phyloP scores from a whole-genome alignment of 2,329 filamentous ascomycete species.

The Pestalotiopsis sp. region DNA sequence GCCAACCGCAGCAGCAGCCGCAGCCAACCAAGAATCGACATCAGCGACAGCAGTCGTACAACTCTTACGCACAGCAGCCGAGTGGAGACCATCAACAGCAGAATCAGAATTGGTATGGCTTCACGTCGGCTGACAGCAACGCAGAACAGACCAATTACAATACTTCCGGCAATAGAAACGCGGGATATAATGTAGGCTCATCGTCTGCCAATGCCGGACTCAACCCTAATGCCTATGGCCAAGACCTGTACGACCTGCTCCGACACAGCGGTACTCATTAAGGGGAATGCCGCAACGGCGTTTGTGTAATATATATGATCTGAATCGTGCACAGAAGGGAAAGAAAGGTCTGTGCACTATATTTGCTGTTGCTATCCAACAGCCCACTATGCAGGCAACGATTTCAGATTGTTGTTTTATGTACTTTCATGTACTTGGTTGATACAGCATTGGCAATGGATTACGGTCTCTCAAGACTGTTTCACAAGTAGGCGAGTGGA shows the following conservation, averaged over 20 bases:
- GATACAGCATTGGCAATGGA: not conserved
- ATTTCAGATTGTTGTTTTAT: not conserved
- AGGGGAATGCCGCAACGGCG: slow-evolving; percentile 9
- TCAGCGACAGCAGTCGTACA: slow-evolving; percentile 28
- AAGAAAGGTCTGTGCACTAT: not conserved
- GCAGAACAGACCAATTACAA: slow-evolving; percentile 22
- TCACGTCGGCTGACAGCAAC: slow-evolving; percentile 24
- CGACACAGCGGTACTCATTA: slow-evolving; percentile 22
- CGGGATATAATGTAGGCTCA: slow-evolving; percentile 19
- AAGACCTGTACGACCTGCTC: slow-evolving; percentile 30
- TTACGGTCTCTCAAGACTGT: not conserved
- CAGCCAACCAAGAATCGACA: slow-evolving; percentile 18
- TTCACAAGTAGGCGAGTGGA: not conserved
- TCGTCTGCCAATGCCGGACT: slow-evolving; percentile 19
- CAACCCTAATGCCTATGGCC: slow-evolving; percentile 23
- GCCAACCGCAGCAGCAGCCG: slow-evolving; percentile 30
- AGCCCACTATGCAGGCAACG: not conserved
- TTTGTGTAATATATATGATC: not conserved
- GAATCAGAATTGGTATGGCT: slow-evolving; percentile 36
- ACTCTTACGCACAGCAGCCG: slow-evolving; percentile 11
- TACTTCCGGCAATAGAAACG: slow-evolving; percentile 16
- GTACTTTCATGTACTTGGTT: no score
- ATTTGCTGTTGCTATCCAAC: not conserved
- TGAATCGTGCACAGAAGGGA: not conserved
- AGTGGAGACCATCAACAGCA: slow-evolving; percentile 24